These are phyloP conservation scores for Neurospora pannonica DNA, from an alignment of 495 filamentous ascomycete species.

Conservation along the genomic window DNA sequence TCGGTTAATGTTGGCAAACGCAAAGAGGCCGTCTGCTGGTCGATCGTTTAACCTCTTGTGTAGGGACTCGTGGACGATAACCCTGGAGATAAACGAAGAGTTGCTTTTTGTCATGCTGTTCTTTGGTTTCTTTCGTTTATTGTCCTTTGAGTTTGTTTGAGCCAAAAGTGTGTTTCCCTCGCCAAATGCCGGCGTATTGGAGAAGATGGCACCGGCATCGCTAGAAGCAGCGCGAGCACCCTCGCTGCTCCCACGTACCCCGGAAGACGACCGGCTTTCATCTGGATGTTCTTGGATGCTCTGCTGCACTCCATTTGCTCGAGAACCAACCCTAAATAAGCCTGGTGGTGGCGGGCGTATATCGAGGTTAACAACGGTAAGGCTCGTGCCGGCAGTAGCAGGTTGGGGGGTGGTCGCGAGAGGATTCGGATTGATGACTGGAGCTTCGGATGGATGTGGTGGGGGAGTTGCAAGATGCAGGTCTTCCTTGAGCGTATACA, in stretches of 20 bases:
- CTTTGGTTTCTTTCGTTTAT: slow-evolving; percentile 83
- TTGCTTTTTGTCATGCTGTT: slow-evolving; percentile 97
- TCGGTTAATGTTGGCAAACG: slow-evolving; percentile 89
- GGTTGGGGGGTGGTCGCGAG: slow-evolving; percentile 74
- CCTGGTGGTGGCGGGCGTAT: slow-evolving; percentile 48
- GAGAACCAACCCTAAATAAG: slow-evolving; percentile 37
- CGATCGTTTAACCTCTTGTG: slow-evolving; percentile 71
- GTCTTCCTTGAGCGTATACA: slow-evolving; percentile 81
- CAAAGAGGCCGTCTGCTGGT: slow-evolving; percentile 67
- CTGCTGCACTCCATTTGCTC: slow-evolving; percentile 31
- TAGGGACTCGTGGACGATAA: slow-evolving; percentile 80
- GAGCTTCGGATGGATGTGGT: slow-evolving; percentile 88
- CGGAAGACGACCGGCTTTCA: slow-evolving; percentile 53
- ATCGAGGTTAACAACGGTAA: slow-evolving; percentile 65
- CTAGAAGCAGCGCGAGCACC: slow-evolving; percentile 35
- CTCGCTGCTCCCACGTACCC: slow-evolving; percentile 39
- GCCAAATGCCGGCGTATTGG: slow-evolving; percentile 65
- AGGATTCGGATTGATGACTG: slow-evolving; percentile 75
- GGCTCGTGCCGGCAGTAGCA: slow-evolving; percentile 75
- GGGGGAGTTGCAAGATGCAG: slow-evolving; percentile 88
- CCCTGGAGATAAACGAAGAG: slow-evolving; percentile 89
- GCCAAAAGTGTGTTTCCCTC: slow-evolving; percentile 69
- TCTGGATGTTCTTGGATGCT: slow-evolving; percentile 52
- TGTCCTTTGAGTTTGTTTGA: slow-evolving; percentile 56
- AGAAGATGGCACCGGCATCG: slow-evolving; percentile 24